Evolutionary conservation across 352 stramenopile species (phyloP), one percentile per base, ranked within the genome.

Genomic region (Globisporangium irregulare): DNA sequence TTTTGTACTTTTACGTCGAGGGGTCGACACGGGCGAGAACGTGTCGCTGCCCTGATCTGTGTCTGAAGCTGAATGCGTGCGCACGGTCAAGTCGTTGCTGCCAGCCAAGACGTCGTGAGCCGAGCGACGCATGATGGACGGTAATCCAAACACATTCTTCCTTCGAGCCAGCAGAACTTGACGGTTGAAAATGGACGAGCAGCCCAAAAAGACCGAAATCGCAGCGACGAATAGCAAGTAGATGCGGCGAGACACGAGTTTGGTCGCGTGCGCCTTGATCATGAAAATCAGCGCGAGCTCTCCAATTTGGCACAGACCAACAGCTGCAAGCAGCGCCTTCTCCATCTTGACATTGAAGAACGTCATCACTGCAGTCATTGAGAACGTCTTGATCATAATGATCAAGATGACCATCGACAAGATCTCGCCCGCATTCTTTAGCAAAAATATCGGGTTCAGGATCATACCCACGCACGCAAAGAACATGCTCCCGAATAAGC

Each of bases 381-480:
- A 86, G 14, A 80, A 70, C 2, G 84, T 89, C 70, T 96, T 96
- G 73, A 94, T 91, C 12, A 71, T 64, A 20, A 91, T 76, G 48
- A 96, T 92, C 25, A 93, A 69, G 8, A 91, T 65, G 24, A 94
- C 87, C 84, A 96, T 92, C 7, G 84, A 90, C 5, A 93, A 53
- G n/a, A 96, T 92, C 63, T 92, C 81, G 20, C 75, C 79, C 1
- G 82, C 82, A 62, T 96, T 96, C 48, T 79, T 77, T 50, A 94
- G 56, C 24, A 94, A 64, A 66, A 94, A 96, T 59, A 91, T 84
- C 6, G 88, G 88, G 65, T 94, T 85, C 53, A 96, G 65, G 66
- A 96, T 96, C 88, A 96, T 93, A 0, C 88, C 88, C 22, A 96
- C 87, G 29, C 86, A 94, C 54, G 85, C 88, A 62, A 96, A 96